A percentile compares a stretch with the other conserved stretches of the same genome.
These are phyloP conservation scores for Penicillium angulare DNA, from an alignment of 495 filamentous ascomycete genomes.

Conservation along the genomic window DNA sequence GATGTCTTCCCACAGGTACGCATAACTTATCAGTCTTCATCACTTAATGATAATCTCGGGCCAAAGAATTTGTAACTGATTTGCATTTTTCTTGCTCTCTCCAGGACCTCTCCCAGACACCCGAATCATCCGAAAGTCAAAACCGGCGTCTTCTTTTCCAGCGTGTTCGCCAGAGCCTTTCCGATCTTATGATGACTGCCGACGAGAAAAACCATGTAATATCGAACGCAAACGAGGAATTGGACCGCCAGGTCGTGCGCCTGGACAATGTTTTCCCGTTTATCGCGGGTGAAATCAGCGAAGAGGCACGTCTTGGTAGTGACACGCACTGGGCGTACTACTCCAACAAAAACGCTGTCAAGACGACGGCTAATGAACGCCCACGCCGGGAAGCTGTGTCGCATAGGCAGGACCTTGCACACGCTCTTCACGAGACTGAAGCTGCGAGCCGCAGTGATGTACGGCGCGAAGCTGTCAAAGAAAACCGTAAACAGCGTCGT, in stretches of 20 bases:
- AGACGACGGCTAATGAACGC: constrained; percentile 63
- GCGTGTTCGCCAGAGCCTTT: constrained; percentile 57
- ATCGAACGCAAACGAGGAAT: constrained; percentile 80
- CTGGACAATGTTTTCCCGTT: constrained; percentile 81
- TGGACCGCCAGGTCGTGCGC: constrained; percentile 80
- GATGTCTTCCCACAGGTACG: constrained; percentile 38
- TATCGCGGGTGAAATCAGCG: constrained; percentile 86
- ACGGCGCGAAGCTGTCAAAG: constrained; percentile 73
- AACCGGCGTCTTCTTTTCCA: constrained; percentile 66
- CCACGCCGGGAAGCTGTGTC: constrained; percentile 75
- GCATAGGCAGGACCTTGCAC: constrained; percentile 52
- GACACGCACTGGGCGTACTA: constrained; percentile 96
- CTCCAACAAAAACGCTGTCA: constrained; percentile 70
- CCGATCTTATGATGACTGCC: constrained; percentile 76
- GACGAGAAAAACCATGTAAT: constrained; percentile 98
- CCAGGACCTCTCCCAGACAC: constrained; percentile 30
- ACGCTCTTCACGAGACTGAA: constrained; percentile 72
- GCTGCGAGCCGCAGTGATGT: constrained; percentile 74
- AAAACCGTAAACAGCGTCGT: constrained; percentile 67
- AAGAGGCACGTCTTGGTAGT: constrained; percentile 89
- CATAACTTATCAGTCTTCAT: neutral
- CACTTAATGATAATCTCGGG: neutral
- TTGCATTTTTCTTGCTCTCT: neutral
- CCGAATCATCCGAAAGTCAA: constrained; percentile 39
- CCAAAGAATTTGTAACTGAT: constrained; percentile 7